Percentiles rank a stretch among this genome's conserved stretches.
Evolutionary conservation across 441 rosid genomes (phyloP).

Genomic region (Pelargonium cotyledonis): DNA sequence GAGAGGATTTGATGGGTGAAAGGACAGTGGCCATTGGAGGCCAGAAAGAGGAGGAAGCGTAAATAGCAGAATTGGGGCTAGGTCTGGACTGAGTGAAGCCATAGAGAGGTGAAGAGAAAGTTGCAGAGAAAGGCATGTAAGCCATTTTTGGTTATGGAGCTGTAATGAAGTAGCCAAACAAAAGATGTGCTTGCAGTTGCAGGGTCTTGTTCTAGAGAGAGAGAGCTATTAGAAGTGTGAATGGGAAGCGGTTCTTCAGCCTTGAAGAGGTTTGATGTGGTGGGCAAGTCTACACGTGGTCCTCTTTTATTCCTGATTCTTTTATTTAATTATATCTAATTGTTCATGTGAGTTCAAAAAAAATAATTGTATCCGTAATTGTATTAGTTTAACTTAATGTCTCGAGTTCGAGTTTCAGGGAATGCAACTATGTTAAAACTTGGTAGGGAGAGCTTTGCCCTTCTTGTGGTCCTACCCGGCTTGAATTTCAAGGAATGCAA

Average conservation of each 20-base stretch:
- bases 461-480: too few species aligned
- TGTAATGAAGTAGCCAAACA: not conserved
- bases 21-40: constrained; percentile 27
- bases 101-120: constrained; percentile 29
- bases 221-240: too few species aligned
- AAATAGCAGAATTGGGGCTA: constrained; percentile 7
- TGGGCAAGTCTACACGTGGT: not conserved
- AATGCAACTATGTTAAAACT: too few species aligned
- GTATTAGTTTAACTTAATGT: too few species aligned
- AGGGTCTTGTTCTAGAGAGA: too few species aligned
- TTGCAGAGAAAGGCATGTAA: constrained; percentile 34
- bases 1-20: constrained; percentile 40
- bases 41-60: constrained; percentile 17
- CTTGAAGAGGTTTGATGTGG: not conserved
- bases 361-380: too few species aligned
- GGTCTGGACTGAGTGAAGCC: constrained; percentile 24
- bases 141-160: constrained; percentile 25
- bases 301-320: not conserved
- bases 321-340: not conserved
- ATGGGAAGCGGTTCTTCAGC: too few species aligned
- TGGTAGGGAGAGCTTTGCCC: too few species aligned
- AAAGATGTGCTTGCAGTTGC: not conserved
- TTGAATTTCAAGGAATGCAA: too few species aligned
- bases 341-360: too few species aligned
- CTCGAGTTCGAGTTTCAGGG: too few species aligned